These are phyloP conservation scores for Endothia cerciana DNA, from an alignment of 2,329 filamentous ascomycete genomes.

Conservation along the genomic window DNA sequence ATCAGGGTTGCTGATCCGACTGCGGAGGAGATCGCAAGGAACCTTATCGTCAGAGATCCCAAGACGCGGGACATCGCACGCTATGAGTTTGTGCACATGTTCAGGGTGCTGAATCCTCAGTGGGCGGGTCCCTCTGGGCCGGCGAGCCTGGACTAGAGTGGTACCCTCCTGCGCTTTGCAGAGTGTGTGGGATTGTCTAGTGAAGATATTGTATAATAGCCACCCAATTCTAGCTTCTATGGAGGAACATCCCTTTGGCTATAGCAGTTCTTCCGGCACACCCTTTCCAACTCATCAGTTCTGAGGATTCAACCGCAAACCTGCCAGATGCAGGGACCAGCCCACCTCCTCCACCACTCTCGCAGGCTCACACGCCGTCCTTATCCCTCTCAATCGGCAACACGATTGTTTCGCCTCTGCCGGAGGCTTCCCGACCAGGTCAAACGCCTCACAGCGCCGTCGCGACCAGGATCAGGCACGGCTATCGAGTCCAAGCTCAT, in stretches of 20 bases:
- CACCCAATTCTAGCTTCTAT: background rate
- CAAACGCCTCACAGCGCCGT: background rate
- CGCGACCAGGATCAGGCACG: background rate
- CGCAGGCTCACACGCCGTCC: background rate
- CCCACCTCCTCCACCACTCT: background rate
- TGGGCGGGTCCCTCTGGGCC: background rate
- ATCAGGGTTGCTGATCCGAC: constrained; percentile 58
- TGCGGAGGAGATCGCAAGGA: constrained; percentile 42
- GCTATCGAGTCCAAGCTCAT: constrained; percentile 1
- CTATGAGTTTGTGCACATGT: constrained; percentile 40
- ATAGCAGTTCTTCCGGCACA: too few species aligned
- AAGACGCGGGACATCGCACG: constrained; percentile 25
- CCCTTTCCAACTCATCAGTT: background rate
- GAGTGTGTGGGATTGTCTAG: background rate
- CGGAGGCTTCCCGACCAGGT: background rate
- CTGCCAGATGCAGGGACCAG: background rate
- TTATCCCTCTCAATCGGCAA: too few species aligned
- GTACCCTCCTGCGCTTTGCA: background rate
- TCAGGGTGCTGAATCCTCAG: constrained; percentile 32
- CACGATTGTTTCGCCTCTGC: background rate
- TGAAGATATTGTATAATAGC: background rate
- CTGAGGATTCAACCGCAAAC: background rate
- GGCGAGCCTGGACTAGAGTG: background rate
- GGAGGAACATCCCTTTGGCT: background rate
- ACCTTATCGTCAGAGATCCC: constrained; percentile 31